phyloP scores from a whole-genome alignment of 345 rosid species.

The Pistacia vera region DNA sequence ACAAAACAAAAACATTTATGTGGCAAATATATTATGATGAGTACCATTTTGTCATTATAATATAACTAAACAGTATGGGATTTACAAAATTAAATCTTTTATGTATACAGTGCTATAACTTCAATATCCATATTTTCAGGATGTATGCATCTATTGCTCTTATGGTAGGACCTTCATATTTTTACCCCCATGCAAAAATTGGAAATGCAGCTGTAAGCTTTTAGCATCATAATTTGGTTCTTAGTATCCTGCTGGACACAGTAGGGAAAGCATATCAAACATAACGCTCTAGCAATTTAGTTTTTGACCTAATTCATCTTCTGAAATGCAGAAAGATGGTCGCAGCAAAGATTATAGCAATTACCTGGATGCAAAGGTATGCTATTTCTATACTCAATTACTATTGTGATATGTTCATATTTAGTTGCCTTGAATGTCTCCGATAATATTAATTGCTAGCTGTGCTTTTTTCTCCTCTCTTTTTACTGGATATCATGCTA shows the following conservation, averaged over 20 bases:
- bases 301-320: slow-evolving; percentile 26
- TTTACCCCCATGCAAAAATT: background rate
- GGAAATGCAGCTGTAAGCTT: background rate
- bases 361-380: slow-evolving; percentile 92
- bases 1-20: background rate
- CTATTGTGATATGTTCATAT: background rate
- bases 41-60: background rate
- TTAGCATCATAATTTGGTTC: background rate
- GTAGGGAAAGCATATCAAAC: background rate
- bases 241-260: background rate
- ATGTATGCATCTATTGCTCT: background rate
- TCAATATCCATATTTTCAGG: background rate
- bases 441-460: no score
- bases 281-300: background rate
- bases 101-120: background rate
- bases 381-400: slow-evolving; percentile 8
- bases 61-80: background rate
- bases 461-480: background rate
- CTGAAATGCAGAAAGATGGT: slow-evolving; percentile 82
- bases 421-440: background rate
- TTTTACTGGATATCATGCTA: background rate
- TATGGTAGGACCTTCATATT: background rate
- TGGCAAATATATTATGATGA: background rate
- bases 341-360: slow-evolving; percentile 73
- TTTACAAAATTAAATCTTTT: no score